Evolutionary conservation across 139 green algal genomes (phyloP).

Genomic region (Yamagishiella unicocca): DNA sequence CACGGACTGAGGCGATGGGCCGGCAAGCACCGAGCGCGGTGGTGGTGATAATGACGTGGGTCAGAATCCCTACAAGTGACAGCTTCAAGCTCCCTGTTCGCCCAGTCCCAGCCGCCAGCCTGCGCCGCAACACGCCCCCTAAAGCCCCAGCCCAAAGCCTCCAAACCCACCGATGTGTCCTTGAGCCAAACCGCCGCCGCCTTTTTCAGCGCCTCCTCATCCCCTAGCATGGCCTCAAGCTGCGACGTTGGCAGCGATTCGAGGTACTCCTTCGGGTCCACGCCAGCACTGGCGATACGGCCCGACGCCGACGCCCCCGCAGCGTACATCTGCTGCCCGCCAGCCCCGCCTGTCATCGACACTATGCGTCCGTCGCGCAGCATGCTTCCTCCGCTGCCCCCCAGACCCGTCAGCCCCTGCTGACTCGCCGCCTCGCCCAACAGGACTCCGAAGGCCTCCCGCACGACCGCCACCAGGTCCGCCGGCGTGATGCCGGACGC

Average conservation of each 20-base stretch:
- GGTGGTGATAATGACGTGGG: too few relatives aligned
- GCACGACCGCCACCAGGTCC: conserved; percentile 62
- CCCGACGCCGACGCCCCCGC: background rate
- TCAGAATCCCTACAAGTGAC: too few relatives aligned
- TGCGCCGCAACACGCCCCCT: too few relatives aligned
- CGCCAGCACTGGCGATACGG: background rate
- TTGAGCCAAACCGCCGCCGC: conserved; percentile 43
- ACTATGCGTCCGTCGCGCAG: background rate
- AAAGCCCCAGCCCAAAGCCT: background rate
- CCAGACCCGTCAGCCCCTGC: background rate
- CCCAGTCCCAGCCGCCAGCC: too few relatives aligned
- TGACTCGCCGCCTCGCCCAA: background rate
- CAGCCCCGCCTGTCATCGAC: background rate
- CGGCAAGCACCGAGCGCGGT: too few relatives aligned
- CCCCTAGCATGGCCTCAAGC: conserved; percentile 59
- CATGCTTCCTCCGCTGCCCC: background rate
- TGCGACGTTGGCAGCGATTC: conserved; percentile 47
- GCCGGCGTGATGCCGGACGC: background rate
- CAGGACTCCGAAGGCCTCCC: conserved; percentile 50
- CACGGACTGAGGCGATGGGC: too few relatives aligned
- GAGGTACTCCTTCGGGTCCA: conserved; percentile 33
- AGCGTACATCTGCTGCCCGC: background rate
- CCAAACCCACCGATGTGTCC: conserved; percentile 33
- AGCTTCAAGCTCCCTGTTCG: too few relatives aligned
- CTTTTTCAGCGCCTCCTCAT: conserved; percentile 56